Conservation (phyloP, 768 basidiomycete genomes). For the Boletus reticuloceps region DNA sequence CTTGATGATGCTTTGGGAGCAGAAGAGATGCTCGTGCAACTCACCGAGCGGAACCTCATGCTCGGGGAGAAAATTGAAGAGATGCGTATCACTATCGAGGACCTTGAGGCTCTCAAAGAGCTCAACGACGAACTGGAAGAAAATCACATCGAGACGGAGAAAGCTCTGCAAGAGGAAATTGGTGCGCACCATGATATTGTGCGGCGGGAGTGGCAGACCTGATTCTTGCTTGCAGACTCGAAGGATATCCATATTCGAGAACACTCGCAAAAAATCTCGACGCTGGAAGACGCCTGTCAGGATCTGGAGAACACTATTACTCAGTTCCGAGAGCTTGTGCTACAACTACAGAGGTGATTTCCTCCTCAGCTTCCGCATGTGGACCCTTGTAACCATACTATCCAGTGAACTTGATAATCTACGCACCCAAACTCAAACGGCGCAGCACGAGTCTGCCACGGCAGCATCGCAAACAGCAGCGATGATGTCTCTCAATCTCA, state of each 20-base stretch:
- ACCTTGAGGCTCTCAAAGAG: constrained; percentile 93
- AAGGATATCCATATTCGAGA: constrained; percentile 74
- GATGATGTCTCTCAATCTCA: constrained; percentile 92
- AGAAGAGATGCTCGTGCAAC: constrained; percentile 93
- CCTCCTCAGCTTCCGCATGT: background rate
- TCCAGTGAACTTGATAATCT: constrained; percentile 83
- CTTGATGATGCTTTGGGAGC: constrained; percentile 94
- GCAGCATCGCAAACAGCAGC: constrained; percentile 88
- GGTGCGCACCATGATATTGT: constrained; percentile 45
- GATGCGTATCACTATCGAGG: constrained; percentile 94
- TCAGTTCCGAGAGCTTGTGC: constrained; percentile 92
- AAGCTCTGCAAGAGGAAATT: constrained; percentile 84
- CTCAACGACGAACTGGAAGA: constrained; percentile 97
- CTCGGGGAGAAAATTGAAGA: constrained; percentile 98
- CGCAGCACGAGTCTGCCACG: constrained; percentile 77
- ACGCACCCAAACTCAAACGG: constrained; percentile 81
- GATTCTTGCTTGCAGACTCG: constrained; percentile 43
- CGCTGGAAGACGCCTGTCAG: constrained; percentile 73
- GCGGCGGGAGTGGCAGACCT: background rate
- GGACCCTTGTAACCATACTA: constrained; percentile 9
- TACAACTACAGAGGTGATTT: constrained; percentile 73
- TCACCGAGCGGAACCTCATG: constrained; percentile 91
- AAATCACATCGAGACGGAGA: constrained; percentile 92
- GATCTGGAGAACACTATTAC: constrained; percentile 86
- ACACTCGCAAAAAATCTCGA: constrained; percentile 57